phyloP scores from a whole-genome alignment of 495 filamentous ascomycete species.

The Hypoxylon intermedium region DNA sequence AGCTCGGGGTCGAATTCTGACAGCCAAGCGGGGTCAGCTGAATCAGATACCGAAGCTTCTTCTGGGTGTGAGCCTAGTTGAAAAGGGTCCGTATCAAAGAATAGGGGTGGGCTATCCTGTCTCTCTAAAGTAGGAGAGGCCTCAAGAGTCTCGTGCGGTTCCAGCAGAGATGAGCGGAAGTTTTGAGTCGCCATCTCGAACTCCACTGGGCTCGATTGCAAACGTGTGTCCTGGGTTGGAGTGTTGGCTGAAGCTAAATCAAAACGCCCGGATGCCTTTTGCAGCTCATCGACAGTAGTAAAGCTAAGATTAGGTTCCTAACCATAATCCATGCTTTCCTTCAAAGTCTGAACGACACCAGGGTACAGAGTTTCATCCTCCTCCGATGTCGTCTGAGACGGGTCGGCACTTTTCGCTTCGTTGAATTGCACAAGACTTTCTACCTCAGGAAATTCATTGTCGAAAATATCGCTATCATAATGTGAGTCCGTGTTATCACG shows the following conservation, averaged over 20 bases:
- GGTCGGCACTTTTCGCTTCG: conserved; percentile 31
- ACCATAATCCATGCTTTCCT: conserved; percentile 43
- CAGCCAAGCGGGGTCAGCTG: conserved; percentile 54
- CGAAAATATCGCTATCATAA: conserved; percentile 5
- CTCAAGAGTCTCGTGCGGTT: not conserved
- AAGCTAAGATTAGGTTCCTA: conserved; percentile 41
- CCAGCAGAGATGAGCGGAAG: conserved; percentile 10
- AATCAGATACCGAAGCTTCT: not conserved
- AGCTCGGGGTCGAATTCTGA: conserved; percentile 56
- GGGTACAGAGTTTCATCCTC: conserved; percentile 41
- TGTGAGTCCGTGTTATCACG: not conserved
- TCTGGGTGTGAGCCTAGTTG: conserved; percentile 12
- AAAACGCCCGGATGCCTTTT: conserved; percentile 33
- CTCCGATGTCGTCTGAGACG: conserved; percentile 44
- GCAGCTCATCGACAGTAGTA: conserved; percentile 44
- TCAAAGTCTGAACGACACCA: conserved; percentile 31
- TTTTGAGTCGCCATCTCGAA: not conserved
- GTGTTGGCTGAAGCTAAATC: conserved; percentile 23
- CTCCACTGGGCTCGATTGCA: not conserved
- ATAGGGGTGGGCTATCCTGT: conserved; percentile 9
- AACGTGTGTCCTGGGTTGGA: not conserved
- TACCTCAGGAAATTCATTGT: conserved; percentile 38
- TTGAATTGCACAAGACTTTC: conserved; percentile 19
- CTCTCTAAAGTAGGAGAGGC: conserved; percentile 1
- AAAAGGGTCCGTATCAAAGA: conserved; percentile 18